Conservation (phyloP, 2,329 filamentous ascomycete genomes). For the Teratosphaeria viscida region DNA sequence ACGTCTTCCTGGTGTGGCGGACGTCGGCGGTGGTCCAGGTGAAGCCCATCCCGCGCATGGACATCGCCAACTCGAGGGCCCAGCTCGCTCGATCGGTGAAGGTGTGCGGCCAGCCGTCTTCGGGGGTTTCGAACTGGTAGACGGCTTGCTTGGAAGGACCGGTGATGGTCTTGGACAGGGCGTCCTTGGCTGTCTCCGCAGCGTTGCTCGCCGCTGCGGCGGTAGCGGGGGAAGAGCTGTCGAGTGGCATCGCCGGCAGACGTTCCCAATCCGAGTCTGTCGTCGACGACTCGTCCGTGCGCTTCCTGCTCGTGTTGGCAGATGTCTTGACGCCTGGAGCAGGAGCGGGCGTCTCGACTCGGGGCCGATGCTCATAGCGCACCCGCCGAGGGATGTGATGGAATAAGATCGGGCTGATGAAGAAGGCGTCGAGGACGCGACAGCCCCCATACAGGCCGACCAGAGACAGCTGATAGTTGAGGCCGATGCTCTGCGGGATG, state of each 20-base stretch:
- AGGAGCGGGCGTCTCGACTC: conserved; percentile 23
- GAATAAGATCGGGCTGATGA: conserved; percentile 32
- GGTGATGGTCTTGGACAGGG: conserved; percentile 11
- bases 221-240: conserved; percentile 3
- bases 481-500: conserved; percentile 34
- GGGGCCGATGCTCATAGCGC: conserved; percentile 28
- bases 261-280: conserved; percentile 4
- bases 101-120: conserved; percentile 30
- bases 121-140: conserved; percentile 26
- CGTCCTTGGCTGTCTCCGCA: conserved; percentile 2
- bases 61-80: conserved; percentile 35
- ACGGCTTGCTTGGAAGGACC: conserved; percentile 23
- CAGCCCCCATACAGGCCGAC: conserved; percentile 34
- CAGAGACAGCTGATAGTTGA: conserved; percentile 36
- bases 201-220: background rate
- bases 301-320: conserved; percentile 1
- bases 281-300: background rate
- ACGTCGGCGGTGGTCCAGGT: conserved; percentile 38
- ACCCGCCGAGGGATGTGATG: conserved; percentile 33
- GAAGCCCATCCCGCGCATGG: conserved; percentile 36
- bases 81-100: conserved; percentile 32
- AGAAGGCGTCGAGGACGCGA: conserved; percentile 35
- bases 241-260: conserved; percentile 4
- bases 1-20: conserved; percentile 34
- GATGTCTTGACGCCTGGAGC: conserved; percentile 9